Evolutionary conservation across 139 green algal species (phyloP), one percentile per base, ranked within the genome.

Genomic region (Chlorella sp.): DNA sequence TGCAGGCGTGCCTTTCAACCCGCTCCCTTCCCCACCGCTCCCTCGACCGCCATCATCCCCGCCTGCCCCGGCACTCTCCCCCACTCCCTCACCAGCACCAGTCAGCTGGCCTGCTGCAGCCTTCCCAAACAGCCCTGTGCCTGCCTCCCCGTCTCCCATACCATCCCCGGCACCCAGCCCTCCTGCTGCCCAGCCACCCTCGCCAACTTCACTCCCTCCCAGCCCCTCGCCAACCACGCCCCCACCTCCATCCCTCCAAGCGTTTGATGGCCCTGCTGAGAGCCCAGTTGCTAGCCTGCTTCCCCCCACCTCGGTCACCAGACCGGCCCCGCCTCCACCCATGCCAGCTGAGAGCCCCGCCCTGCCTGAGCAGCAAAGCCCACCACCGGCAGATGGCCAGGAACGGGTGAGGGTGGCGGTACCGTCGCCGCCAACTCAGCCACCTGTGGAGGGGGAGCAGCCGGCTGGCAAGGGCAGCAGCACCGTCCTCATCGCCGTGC

Each of bases 211-310:
- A 17, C 51, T 54, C 8, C 76, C n/a, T 14, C 36, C 34, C 20
- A 30, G 36, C 40, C 6, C 76, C 54, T 22, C 11, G 11, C 19
- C 76, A 8, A 34, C 41, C 41, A 14, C 40, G 26, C 40, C 60
- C 5, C 58, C 77, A 24, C 36, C 20, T 40, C 69, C 69, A 2
- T 40, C 69, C 40, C 0, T 75, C 41, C 70, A 34, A 36, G 40
- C 77, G 3, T 83, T 83, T 20, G 41, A 83, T 38, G 77, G 77
- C 28, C 60, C 77, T 26, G 41, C 77, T 19, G 60, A 60, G 40
- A 64, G 73, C 73, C 26, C 51, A 60, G 30, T 11, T 0, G 26
- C n/a, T n/a, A n/a, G n/a, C n/a, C n/a, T n/a, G n/a, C n/a, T n/a
- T n/a, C n/a, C n/a, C n/a, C n/a, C n/a, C n/a, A n/a, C n/a, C n/a